Evolutionary conservation across 192 early-diverging fungal species (phyloP).

Genomic region (Paraglomus brasilianum): DNA sequence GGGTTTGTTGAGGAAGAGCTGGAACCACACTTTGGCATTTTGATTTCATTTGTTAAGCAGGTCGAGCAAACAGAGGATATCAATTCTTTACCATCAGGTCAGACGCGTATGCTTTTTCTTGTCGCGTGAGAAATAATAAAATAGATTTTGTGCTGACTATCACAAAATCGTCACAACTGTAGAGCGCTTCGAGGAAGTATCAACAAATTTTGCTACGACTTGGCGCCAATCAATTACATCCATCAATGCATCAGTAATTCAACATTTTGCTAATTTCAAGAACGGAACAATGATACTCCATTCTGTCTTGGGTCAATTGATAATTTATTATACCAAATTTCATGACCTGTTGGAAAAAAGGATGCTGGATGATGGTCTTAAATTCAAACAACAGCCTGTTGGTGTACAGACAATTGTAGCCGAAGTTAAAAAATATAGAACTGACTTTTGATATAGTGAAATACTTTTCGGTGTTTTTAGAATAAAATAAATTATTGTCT

Average conservation of each 20-base stretch:
- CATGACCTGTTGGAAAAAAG: slow-evolving; percentile 76
- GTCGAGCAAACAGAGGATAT: slow-evolving; percentile 65
- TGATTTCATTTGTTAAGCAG: slow-evolving; percentile 79
- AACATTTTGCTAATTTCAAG: slow-evolving; percentile 93
- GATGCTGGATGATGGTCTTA: slow-evolving; percentile 47
- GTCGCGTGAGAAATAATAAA: background rate
- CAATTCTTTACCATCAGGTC: slow-evolving; percentile 50
- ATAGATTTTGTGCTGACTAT: background rate
- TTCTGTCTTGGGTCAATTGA: slow-evolving; percentile 80
- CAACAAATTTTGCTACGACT: slow-evolving; percentile 70
- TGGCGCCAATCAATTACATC: slow-evolving; percentile 76
- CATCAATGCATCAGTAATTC: slow-evolving; percentile 85
- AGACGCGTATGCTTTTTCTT: background rate
- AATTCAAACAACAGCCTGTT: slow-evolving; percentile 65
- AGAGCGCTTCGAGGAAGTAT: slow-evolving; percentile 66
- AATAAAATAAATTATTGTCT: too few relatives aligned
- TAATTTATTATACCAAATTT: slow-evolving; percentile 93
- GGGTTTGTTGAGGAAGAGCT: slow-evolving; percentile 91
- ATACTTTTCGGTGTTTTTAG: background rate
- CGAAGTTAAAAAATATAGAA: slow-evolving; percentile 92
- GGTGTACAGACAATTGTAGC: slow-evolving; percentile 93
- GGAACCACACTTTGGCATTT: slow-evolving; percentile 70
- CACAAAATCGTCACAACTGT: slow-evolving; percentile 1
- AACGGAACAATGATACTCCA: slow-evolving; percentile 93
- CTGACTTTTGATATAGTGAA: slow-evolving; percentile 48